Evolutionary conservation across 805 yeast species (phyloP).

Genomic region (Ogataea chonburiensis): DNA sequence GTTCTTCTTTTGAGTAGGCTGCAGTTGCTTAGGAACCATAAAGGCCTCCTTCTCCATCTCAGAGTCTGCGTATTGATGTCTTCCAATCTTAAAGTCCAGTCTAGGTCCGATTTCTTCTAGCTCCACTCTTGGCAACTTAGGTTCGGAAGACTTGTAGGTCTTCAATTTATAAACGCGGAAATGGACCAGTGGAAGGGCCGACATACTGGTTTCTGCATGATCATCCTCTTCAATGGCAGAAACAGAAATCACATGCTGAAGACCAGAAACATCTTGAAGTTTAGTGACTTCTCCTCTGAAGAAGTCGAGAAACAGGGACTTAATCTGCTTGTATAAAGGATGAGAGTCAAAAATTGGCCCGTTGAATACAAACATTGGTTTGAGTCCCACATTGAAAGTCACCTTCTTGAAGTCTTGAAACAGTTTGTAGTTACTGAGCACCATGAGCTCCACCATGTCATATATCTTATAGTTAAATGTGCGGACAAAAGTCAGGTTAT

Average conservation of each 20-base stretch:
- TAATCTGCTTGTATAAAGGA: conserved; percentile 80
- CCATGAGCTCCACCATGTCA: conserved; percentile 89
- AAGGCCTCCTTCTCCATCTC: conserved; percentile 90
- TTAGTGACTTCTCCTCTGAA: conserved; percentile 82
- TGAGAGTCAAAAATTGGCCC: conserved; percentile 90
- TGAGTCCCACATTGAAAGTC: conserved; percentile 84
- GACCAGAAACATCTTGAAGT: conserved; percentile 89
- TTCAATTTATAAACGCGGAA: conserved; percentile 90
- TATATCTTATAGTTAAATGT: conserved; percentile 87
- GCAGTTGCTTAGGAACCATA: conserved; percentile 76
- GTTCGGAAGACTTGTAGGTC: conserved; percentile 72
- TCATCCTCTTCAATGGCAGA: conserved; percentile 76
- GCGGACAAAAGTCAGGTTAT: conserved; percentile 82
- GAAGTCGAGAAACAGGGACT: conserved; percentile 87
- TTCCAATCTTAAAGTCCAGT: conserved; percentile 87
- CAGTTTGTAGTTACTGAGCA: conserved; percentile 66
- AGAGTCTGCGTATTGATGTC: conserved; percentile 76
- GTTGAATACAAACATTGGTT: conserved; percentile 91
- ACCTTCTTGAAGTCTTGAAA: conserved; percentile 75
- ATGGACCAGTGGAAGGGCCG: conserved; percentile 71
- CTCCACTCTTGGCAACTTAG: conserved; percentile 91
- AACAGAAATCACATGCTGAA: conserved; percentile 85
- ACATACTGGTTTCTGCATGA: conserved; percentile 56
- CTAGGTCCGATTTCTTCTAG: conserved; percentile 95
- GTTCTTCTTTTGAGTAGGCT: conserved; percentile 83